These are phyloP conservation scores for Filobasidium uniguttulatum DNA, from an alignment of 1,284 basidiomycete species.

Conservation along the genomic window DNA sequence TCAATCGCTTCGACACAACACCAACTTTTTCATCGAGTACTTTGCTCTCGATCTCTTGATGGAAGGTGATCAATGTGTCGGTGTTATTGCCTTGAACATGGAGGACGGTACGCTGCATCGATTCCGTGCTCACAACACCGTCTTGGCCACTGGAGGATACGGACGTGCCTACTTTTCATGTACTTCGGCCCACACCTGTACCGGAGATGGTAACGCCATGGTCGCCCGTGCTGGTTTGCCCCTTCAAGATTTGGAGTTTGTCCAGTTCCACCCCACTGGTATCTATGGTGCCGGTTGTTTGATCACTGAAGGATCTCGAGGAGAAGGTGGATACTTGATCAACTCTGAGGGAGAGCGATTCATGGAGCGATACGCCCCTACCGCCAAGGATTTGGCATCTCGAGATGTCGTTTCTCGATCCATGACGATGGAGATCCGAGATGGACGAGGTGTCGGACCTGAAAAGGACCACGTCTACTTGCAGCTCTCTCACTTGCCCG, in stretches of 20 bases:
- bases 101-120: conserved; percentile 98
- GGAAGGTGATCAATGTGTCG: conserved; percentile 97
- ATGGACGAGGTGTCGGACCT: conserved; percentile 96
- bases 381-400: conserved; percentile 97
- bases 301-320: conserved; percentile 97
- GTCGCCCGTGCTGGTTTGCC: conserved; percentile 92
- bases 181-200: conserved; percentile 97
- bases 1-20: conserved; percentile 97
- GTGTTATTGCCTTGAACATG: conserved; percentile 98
- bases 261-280: conserved; percentile 99
- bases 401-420: conserved; percentile 98
- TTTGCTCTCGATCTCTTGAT: conserved; percentile 97
- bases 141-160: conserved; percentile 95
- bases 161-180: conserved; percentile 98
- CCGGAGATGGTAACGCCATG: conserved; percentile 99
- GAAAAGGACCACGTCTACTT: conserved; percentile 97
- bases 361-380: conserved; percentile 99
- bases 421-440: conserved; percentile 98
- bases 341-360: conserved; percentile 99
- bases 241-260: conserved; percentile 94
- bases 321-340: conserved; percentile 96
- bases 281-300: conserved; percentile 99
- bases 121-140: conserved; percentile 97
- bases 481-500: conserved; percentile 92
- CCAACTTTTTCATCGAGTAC: conserved; percentile 99